These are phyloP conservation scores for Epichloe gansuensis DNA, from an alignment of 2,329 filamentous ascomycete species.

Conservation along the genomic window DNA sequence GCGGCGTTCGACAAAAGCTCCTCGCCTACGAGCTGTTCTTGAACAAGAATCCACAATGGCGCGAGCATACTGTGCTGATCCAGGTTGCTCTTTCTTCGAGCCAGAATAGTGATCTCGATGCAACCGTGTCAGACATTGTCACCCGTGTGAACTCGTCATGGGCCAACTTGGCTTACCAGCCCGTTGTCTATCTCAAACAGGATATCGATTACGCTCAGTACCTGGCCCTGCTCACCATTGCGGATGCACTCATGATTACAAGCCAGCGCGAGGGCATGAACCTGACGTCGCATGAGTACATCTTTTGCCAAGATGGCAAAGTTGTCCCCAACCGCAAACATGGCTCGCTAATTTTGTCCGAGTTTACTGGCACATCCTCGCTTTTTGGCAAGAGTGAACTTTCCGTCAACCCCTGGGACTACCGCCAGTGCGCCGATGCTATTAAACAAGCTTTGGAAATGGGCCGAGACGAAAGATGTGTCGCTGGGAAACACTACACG, in stretches of 20 bases:
- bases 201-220: constrained; percentile 91
- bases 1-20: constrained; percentile 87
- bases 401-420: constrained; percentile 91
- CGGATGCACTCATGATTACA: constrained; percentile 87
- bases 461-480: constrained; percentile 54
- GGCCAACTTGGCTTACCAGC: constrained; percentile 84
- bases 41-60: constrained; percentile 85
- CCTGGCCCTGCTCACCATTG: constrained; percentile 78
- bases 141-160: constrained; percentile 86
- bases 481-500: constrained; percentile 63
- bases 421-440: constrained; percentile 73
- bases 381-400: constrained; percentile 73
- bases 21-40: constrained; percentile 87
- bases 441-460: constrained; percentile 79
- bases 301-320: constrained; percentile 82
- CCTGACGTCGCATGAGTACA: constrained; percentile 84
- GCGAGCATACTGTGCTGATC: constrained; percentile 77
- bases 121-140: constrained; percentile 84
- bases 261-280: constrained; percentile 97
- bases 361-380: constrained; percentile 86
- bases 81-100: constrained; percentile 87
- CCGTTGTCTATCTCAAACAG: constrained; percentile 86
- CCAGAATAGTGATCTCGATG: constrained; percentile 77
- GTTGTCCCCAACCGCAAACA: constrained; percentile 60
- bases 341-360: constrained; percentile 81